phyloP scores from a whole-genome alignment of 768 basidiomycete species.

The Lentinula lateritia region DNA sequence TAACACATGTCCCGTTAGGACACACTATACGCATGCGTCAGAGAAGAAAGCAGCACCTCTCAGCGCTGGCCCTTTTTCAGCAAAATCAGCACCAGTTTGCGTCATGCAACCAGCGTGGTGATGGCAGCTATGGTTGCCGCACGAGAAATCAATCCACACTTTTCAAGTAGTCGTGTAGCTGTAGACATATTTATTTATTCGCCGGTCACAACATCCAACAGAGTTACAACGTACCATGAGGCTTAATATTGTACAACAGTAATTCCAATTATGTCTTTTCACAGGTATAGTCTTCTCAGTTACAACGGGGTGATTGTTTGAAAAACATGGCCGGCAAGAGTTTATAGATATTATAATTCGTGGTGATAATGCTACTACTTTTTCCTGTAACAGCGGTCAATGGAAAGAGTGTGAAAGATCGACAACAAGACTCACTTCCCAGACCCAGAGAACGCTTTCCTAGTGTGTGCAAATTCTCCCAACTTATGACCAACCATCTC shows the following conservation, averaged over 20 bases:
- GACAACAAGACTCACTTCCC: constrained; percentile 60
- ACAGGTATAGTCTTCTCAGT: neutral
- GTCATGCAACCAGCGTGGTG: constrained; percentile 22
- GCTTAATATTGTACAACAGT: no score
- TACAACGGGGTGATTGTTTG: neutral
- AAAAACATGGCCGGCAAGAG: neutral
- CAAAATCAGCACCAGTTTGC: constrained; percentile 16
- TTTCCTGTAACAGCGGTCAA: neutral
- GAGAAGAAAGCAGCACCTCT: neutral
- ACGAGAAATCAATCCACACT: no score
- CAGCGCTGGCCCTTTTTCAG: neutral
- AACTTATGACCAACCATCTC: constrained; percentile 99
- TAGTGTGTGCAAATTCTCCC: constrained; percentile 90
- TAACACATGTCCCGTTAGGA: neutral
- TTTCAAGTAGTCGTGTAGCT: neutral
- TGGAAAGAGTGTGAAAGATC: neutral
- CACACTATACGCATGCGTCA: neutral
- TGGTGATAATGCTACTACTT: neutral
- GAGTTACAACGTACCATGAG: neutral
- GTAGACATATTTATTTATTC: no score
- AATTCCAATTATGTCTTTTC: no score
- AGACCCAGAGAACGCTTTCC: constrained; percentile 76
- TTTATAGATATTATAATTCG: neutral
- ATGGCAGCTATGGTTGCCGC: neutral
- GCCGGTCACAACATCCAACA: no score